These are phyloP conservation scores for Aspergillus pseudotamarii DNA, from an alignment of 2,329 filamentous ascomycete species.

Conservation along the genomic window DNA sequence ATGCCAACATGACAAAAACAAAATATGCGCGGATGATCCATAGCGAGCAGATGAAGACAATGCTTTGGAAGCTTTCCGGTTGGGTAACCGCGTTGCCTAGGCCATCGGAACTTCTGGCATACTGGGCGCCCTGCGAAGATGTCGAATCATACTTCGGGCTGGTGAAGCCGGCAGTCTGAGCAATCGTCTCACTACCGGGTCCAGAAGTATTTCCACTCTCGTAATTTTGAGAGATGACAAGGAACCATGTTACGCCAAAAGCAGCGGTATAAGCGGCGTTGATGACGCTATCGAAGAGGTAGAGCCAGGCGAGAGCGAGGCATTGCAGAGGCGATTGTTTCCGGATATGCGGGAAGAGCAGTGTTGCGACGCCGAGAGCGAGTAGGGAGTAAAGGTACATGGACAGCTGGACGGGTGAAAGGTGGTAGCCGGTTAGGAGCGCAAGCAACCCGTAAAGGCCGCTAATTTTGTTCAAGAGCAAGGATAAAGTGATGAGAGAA, in stretches of 20 bases:
- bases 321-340: constrained; percentile 77
- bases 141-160: constrained; percentile 64
- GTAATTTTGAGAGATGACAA: constrained; percentile 66
- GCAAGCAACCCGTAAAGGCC: constrained; percentile 89
- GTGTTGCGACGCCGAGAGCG: constrained; percentile 67
- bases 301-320: constrained; percentile 81
- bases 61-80: constrained; percentile 71
- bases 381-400: constrained; percentile 88
- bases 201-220: constrained; percentile 48
- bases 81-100: constrained; percentile 68
- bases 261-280: constrained; percentile 80
- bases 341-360: constrained; percentile 78
- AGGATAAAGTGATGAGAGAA: constrained; percentile 78
- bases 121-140: constrained; percentile 53
- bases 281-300: constrained; percentile 77
- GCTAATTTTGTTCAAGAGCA: constrained; percentile 90
- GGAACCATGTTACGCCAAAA: constrained; percentile 85
- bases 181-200: constrained; percentile 59
- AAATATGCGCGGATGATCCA: constrained; percentile 82
- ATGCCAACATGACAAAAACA: constrained; percentile 78
- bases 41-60: constrained; percentile 72
- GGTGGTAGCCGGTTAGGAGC: constrained; percentile 80
- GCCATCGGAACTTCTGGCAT: constrained; percentile 40
- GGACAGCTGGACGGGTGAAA: constrained; percentile 80
- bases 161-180: constrained; percentile 67